Evolutionary conservation across 495 filamentous ascomycete species (phyloP).

Genomic region (Entonaema liquescens): DNA sequence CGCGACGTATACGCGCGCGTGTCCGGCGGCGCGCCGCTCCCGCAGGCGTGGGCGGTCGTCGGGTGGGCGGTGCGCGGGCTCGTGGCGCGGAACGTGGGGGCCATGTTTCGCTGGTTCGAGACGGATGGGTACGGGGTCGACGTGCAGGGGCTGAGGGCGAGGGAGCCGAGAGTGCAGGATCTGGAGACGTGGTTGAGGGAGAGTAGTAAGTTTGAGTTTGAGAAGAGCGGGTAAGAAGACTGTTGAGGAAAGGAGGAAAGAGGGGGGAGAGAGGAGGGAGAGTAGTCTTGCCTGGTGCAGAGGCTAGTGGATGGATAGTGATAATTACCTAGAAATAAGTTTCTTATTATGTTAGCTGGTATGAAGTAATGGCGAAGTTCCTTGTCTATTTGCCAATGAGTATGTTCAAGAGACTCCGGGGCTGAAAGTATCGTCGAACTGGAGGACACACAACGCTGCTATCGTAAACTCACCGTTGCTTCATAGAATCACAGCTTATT

Average conservation of each 20-base stretch:
- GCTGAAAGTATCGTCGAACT: no score
- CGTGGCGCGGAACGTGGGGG: conserved; percentile 61
- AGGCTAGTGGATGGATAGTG: background rate
- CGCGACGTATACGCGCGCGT: conserved; percentile 59
- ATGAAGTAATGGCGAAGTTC: background rate
- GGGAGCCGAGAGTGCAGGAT: conserved; percentile 63
- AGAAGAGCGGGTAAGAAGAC: background rate
- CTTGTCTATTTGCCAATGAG: background rate
- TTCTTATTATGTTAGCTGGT: background rate
- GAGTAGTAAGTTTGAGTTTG: conserved; percentile 54
- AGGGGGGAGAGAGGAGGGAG: no score
- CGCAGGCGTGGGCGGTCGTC: conserved; percentile 58
- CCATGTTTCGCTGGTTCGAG: conserved; percentile 73
- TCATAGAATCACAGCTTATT: no score
- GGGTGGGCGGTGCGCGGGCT: conserved; percentile 52
- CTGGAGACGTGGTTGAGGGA: conserved; percentile 69
- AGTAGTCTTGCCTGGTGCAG: background rate
- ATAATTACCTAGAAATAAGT: background rate
- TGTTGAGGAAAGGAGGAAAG: no score
- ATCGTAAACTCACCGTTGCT: no score
- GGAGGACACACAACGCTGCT: no score
- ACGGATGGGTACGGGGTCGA: conserved; percentile 68
- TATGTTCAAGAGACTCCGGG: no score
- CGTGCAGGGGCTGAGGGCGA: conserved; percentile 59
- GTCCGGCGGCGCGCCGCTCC: conserved; percentile 56